A percentile compares a stretch with the other conserved stretches of the same genome.
These are phyloP conservation scores for Russula foetens DNA, from an alignment of 768 basidiomycete genomes.

Conservation along the genomic window DNA sequence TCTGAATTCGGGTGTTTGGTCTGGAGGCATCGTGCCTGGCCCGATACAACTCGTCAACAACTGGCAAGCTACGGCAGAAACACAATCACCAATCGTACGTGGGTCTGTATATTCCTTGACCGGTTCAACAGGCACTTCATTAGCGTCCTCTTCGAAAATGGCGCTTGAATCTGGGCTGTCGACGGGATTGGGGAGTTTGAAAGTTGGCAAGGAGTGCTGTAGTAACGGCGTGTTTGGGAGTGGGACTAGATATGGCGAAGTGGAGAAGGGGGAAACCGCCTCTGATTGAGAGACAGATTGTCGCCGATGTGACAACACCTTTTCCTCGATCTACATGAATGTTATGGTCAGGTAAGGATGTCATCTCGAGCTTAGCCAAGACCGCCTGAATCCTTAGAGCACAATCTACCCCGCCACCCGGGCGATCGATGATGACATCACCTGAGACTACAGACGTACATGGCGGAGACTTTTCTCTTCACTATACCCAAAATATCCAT, in stretches of 20 bases:
- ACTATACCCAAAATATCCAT: slow-evolving; percentile 72
- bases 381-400: background rate
- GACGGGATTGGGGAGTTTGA: background rate
- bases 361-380: background rate
- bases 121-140: background rate
- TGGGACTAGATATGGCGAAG: slow-evolving; percentile 20
- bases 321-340: slow-evolving; percentile 58
- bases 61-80: slow-evolving; percentile 14
- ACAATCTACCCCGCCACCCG: background rate
- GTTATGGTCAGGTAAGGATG: background rate
- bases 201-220: background rate
- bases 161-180: background rate
- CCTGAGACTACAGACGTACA: slow-evolving; percentile 35
- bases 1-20: slow-evolving; percentile 24
- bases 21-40: slow-evolving; percentile 1
- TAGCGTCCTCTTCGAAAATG: background rate
- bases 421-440: background rate
- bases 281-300: slow-evolving; percentile 41
- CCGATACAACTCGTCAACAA: slow-evolving; percentile 5
- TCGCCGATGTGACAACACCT: slow-evolving; percentile 57
- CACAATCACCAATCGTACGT: background rate
- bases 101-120: slow-evolving; percentile 7
- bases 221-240: background rate
- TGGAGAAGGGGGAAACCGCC: slow-evolving; percentile 28
- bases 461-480: slow-evolving; percentile 74